These are phyloP conservation scores for Trichophyton schoenleinii DNA, from an alignment of 2,329 filamentous ascomycete species.

Conservation along the genomic window DNA sequence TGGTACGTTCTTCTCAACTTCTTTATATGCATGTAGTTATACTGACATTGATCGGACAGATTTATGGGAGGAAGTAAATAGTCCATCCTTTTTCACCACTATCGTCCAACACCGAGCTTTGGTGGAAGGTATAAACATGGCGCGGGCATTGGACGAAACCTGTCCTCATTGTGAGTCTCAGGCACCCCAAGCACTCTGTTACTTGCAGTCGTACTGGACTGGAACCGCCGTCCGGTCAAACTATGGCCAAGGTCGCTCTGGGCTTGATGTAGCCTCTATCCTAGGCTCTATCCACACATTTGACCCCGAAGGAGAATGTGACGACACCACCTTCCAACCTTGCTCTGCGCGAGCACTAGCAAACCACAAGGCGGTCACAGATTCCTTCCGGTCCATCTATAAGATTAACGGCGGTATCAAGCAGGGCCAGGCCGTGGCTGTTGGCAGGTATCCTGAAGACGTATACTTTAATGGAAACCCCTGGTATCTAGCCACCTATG, in stretches of 20 bases:
- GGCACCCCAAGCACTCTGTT: conserved; percentile 60
- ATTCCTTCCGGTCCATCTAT: conserved; percentile 63
- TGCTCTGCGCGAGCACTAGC: conserved; percentile 55
- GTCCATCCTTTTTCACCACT: conserved; percentile 66
- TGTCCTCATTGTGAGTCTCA: conserved; percentile 50
- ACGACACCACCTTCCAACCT: conserved; percentile 61
- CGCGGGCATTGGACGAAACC: conserved; percentile 48
- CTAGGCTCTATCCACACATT: conserved; percentile 56
- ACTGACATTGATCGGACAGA: conserved; percentile 24
- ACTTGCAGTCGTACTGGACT: conserved; percentile 62
- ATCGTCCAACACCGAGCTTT: conserved; percentile 53
- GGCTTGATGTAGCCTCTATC: conserved; percentile 60
- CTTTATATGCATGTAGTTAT: background rate
- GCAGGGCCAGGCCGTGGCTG: conserved; percentile 46
- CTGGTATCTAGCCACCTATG: conserved; percentile 65
- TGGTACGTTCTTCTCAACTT: conserved; percentile 23
- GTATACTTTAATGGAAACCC: conserved; percentile 65
- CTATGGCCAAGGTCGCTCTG: conserved; percentile 51
- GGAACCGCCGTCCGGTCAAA: conserved; percentile 56
- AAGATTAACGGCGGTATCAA: conserved; percentile 54
- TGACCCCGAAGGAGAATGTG: conserved; percentile 53
- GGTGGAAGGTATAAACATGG: conserved; percentile 49
- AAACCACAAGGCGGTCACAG: conserved; percentile 62
- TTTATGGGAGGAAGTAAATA: conserved; percentile 67
- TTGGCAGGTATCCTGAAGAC: conserved; percentile 61